Conservation (phyloP, 2,329 filamentous ascomycete species). For the Arthroderma sp. region DNA sequence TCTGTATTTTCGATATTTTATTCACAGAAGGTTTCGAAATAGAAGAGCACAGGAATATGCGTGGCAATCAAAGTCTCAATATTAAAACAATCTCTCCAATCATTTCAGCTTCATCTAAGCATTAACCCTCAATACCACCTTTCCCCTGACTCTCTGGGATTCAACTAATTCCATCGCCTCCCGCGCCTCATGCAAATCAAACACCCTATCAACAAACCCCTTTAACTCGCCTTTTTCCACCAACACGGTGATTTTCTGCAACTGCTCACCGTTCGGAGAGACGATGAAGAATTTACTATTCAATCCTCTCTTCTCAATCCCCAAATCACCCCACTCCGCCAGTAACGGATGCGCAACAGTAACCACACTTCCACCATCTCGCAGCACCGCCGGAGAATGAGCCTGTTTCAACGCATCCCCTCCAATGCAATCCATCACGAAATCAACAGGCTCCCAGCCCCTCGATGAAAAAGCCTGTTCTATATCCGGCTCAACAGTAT, state of each 20-base stretch:
- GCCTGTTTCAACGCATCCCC: conserved; percentile 21
- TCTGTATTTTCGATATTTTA: too few species aligned
- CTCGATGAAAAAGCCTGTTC: conserved; percentile 19
- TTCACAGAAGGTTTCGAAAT: too few species aligned
- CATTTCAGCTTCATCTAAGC: background rate
- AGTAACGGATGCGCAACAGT: conserved; percentile 20
- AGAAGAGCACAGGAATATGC: too few species aligned
- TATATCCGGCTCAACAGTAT: conserved; percentile 16
- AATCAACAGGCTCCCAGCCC: conserved; percentile 25
- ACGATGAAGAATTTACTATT: conserved; percentile 25
- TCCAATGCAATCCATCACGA: conserved; percentile 29
- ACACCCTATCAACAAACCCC: conserved; percentile 21
- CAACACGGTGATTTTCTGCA: conserved; percentile 23
- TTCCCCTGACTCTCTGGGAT: conserved; percentile 17
- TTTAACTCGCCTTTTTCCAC: conserved; percentile 23
- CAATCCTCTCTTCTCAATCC: conserved; percentile 4
- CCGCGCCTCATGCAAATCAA: conserved; percentile 23
- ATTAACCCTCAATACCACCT: conserved; percentile 24
- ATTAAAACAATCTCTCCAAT: too few species aligned
- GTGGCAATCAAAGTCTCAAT: too few species aligned
- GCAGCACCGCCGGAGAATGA: conserved; percentile 21
- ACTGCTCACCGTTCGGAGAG: conserved; percentile 21
- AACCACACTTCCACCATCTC: conserved; percentile 22
- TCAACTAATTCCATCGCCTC: conserved; percentile 22
- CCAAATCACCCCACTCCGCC: conserved; percentile 6